These are phyloP conservation scores for Carex scoparia DNA, from an alignment of 176 grass and related monocot genomes.

Conservation along the genomic window DNA sequence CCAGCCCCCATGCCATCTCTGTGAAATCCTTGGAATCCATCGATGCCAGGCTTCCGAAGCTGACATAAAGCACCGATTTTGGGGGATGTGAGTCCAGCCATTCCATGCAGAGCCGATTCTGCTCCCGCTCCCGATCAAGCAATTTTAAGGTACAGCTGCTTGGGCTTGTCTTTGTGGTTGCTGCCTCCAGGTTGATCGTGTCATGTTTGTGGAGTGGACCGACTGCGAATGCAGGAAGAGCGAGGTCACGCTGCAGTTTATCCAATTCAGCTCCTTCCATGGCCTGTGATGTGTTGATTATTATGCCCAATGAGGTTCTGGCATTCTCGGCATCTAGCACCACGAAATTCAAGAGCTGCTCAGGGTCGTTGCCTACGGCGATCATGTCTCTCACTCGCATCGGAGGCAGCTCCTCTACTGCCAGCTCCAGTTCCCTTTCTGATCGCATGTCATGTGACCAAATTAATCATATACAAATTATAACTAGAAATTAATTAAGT, in stretches of 20 bases:
- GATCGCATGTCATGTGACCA: background rate
- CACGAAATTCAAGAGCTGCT: background rate
- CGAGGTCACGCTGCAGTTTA: background rate
- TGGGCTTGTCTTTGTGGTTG: background rate
- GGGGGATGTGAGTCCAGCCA: constrained; percentile 27
- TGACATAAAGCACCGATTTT: constrained; percentile 30
- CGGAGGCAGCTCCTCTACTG: background rate
- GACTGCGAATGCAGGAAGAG: constrained; percentile 18
- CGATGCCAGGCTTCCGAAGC: constrained; percentile 34
- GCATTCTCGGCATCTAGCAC: background rate
- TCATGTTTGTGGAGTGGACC: constrained; percentile 16
- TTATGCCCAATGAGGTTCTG: constrained; percentile 21
- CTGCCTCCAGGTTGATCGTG: too few species aligned
- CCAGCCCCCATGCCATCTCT: constrained; percentile 26
- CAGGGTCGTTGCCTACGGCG: background rate
- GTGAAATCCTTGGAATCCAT: constrained; percentile 10
- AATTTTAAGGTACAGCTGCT: background rate
- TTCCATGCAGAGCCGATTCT: constrained; percentile 15
- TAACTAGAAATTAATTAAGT: too few species aligned
- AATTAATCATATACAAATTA: background rate
- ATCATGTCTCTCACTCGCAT: constrained; percentile 8
- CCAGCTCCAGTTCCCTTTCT: constrained; percentile 13
- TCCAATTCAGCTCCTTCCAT: constrained; percentile 9
- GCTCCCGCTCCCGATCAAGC: background rate
- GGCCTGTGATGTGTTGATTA: constrained; percentile 22